These are phyloP conservation scores for Trypanosoma brucei DNA, from an alignment of 208 protist species.

Conservation along the genomic window DNA sequence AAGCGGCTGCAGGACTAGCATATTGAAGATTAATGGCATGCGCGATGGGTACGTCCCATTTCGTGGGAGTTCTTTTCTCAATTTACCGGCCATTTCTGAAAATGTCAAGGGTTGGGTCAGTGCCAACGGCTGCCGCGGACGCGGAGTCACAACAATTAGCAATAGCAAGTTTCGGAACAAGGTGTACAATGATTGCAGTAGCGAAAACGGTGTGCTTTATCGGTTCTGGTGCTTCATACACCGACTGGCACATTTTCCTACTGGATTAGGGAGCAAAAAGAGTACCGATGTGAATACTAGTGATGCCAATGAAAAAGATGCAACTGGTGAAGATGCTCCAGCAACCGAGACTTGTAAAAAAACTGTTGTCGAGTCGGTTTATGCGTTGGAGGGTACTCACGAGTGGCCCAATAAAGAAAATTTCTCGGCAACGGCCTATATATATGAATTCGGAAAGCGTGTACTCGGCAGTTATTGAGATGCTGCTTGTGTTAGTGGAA, in stretches of 20 bases:
- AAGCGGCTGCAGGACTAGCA: constrained; percentile 11
- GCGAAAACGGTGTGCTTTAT: not conserved
- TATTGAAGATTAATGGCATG: constrained; percentile 75
- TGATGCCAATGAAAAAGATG: too few species aligned
- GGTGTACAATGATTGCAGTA: constrained; percentile 38
- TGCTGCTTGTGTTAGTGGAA: too few species aligned
- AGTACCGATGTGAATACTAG: too few species aligned
- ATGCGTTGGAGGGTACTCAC: constrained; percentile 34
- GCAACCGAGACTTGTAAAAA: not conserved
- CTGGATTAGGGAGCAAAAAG: too few species aligned
- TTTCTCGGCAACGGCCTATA: constrained; percentile 74
- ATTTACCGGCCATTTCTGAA: constrained; percentile 36
- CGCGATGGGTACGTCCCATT: constrained; percentile 60
- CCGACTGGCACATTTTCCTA: not conserved
- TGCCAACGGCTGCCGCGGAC: constrained; percentile 32
- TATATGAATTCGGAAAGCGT: constrained; percentile 42
- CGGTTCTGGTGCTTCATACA: not conserved
- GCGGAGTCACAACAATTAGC: constrained; percentile 32
- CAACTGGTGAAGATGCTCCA: too few species aligned
- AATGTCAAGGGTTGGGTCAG: constrained; percentile 46
- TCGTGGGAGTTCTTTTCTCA: constrained; percentile 39
- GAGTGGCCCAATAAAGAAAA: constrained; percentile 41
- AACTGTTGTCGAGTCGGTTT: constrained; percentile 51
- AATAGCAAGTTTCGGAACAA: constrained; percentile 38
- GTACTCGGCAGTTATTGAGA: constrained; percentile 34